Evolutionary conservation across 371 early-diverging fungal species (phyloP).

Genomic region (Sanchytrium tribonematis): DNA sequence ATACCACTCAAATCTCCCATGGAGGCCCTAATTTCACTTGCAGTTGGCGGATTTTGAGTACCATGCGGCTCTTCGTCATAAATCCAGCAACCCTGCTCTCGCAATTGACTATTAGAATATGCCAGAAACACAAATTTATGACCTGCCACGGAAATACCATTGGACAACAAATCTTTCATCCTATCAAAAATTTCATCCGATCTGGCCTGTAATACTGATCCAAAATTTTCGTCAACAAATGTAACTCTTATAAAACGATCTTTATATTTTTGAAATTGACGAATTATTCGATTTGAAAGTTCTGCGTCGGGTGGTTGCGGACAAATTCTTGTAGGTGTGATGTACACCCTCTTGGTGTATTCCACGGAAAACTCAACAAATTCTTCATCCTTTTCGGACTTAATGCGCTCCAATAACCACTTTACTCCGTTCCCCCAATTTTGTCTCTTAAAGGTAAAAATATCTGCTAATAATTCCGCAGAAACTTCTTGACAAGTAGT

Average conservation of each 20-base stretch:
- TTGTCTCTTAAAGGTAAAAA: no score
- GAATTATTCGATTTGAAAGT: constrained; percentile 32
- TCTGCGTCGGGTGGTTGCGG: constrained; percentile 25
- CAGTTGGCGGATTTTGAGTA: constrained; percentile 3
- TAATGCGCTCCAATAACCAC: no score
- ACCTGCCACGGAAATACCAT: constrained; percentile 27
- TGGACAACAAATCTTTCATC: constrained; percentile 17
- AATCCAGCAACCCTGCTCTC: constrained; percentile 42
- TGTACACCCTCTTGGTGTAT: constrained; percentile 25
- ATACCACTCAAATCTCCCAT: constrained; percentile 40
- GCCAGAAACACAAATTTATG: constrained; percentile 38
- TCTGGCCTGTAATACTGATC: no score
- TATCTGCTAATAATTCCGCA: no score
- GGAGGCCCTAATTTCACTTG: constrained; percentile 30
- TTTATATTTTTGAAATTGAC: constrained; percentile 16
- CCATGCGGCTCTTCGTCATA: constrained; percentile 15
- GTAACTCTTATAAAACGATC: constrained; percentile 37
- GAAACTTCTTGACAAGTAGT: no score
- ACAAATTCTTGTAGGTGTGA: constrained; percentile 30
- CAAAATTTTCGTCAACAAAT: constrained; percentile 31
- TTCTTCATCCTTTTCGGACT: no score
- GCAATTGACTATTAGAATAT: constrained; percentile 29
- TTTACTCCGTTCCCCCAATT: no score
- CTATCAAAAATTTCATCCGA: constrained; percentile 6
- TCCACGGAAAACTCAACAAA: no score